phyloP scores from a whole-genome alignment of 495 filamentous ascomycete species.

The Xylaria flabelliformis region DNA sequence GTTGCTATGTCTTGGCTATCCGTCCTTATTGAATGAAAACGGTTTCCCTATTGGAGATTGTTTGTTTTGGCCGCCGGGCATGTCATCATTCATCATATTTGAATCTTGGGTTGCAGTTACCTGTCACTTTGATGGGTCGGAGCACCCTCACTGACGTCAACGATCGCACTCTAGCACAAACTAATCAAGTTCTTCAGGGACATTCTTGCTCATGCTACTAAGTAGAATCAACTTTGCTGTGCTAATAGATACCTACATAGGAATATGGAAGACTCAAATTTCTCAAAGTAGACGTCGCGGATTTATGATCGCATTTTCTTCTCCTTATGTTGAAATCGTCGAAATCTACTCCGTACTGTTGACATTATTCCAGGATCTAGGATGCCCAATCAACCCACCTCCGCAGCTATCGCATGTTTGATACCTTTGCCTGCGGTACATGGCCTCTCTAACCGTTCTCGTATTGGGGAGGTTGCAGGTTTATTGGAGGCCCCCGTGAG shows the following conservation, averaged over 20 bases:
- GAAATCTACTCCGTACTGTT: not conserved
- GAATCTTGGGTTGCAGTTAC: not conserved
- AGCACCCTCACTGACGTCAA: slow-evolving; percentile 21
- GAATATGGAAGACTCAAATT: not conserved
- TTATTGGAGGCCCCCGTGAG: not conserved
- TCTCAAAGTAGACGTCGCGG: not conserved
- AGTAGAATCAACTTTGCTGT: not conserved
- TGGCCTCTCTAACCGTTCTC: not conserved
- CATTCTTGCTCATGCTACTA: not conserved
- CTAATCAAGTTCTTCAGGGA: not conserved
- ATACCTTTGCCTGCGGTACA: not conserved
- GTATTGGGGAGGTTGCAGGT: not conserved
- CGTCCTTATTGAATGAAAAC: not conserved
- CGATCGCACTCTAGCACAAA: not conserved
- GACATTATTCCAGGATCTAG: not conserved
- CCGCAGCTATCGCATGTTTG: not conserved
- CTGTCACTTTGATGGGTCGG: slow-evolving; percentile 2
- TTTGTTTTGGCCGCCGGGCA: not conserved
- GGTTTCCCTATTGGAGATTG: not conserved
- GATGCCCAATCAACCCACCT: not conserved
- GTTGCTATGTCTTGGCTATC: not conserved
- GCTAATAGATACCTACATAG: not conserved
- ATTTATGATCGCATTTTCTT: not conserved
- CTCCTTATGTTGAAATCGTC: not conserved
- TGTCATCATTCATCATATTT: slow-evolving; percentile 8